Evolutionary conservation across 2,329 filamentous ascomycete species (phyloP).

Genomic region (Cryphonectria carpinicola): DNA sequence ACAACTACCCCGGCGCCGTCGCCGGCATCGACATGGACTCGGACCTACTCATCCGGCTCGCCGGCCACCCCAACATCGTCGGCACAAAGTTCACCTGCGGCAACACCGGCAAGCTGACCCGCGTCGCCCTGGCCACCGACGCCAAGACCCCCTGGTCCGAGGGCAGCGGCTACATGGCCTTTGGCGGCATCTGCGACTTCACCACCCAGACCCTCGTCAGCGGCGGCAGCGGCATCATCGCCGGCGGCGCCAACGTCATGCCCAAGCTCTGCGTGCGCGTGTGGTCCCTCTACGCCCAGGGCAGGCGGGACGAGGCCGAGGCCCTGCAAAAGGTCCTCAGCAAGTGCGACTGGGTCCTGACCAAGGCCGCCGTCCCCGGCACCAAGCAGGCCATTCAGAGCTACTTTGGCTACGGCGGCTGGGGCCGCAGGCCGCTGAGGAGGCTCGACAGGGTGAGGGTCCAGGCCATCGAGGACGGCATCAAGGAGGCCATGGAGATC

Average conservation of each 20-base stretch:
- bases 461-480: constrained; percentile 56
- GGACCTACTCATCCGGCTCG: constrained; percentile 80
- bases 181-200: constrained; percentile 87
- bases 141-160: constrained; percentile 67
- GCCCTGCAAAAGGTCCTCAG: constrained; percentile 77
- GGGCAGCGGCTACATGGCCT: constrained; percentile 77
- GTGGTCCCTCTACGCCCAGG: constrained; percentile 75
- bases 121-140: constrained; percentile 73
- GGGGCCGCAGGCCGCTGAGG: constrained; percentile 74
- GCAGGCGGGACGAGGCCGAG: constrained; percentile 75
- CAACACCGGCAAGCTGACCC: constrained; percentile 86
- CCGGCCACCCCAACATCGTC: constrained; percentile 79
- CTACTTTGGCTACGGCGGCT: constrained; percentile 81
- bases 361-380: constrained; percentile 81
- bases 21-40: constrained; percentile 89
- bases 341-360: constrained; percentile 80
- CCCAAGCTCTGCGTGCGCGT: constrained; percentile 80
- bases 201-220: constrained; percentile 79
- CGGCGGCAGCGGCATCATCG: constrained; percentile 83
- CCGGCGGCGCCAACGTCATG: constrained; percentile 82
- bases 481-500: constrained; percentile 67
- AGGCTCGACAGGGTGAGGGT: constrained; percentile 62
- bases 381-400: constrained; percentile 82
- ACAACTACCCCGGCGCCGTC: constrained; percentile 90
- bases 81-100: constrained; percentile 93